phyloP scores from a whole-genome alignment of 108 stramenopile species.

The Hondaea fermentalgiana region DNA sequence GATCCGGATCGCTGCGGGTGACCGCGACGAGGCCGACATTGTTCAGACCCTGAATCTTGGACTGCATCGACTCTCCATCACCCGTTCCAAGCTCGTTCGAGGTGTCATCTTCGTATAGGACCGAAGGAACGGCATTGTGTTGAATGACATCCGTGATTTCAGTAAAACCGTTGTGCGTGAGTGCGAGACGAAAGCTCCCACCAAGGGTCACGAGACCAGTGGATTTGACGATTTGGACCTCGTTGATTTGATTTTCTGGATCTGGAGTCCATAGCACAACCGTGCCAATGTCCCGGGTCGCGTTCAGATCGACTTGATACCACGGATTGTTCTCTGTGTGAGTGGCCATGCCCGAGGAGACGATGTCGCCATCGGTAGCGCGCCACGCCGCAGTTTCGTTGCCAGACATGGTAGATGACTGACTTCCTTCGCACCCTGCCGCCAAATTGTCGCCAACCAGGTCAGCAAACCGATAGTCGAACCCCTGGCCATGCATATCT shows the following conservation, averaged over 20 bases:
- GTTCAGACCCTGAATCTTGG: neutral
- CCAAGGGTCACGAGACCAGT: neutral
- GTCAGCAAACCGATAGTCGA: neutral
- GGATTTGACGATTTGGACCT: neutral
- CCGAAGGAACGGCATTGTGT: neutral
- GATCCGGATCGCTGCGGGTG: neutral
- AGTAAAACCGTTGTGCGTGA: neutral
- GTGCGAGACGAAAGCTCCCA: neutral
- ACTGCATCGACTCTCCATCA: neutral
- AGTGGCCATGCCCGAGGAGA: neutral
- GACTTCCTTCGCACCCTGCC: neutral
- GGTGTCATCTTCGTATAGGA: neutral
- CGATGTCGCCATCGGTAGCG: slow-evolving; percentile 5
- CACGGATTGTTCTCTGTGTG: neutral
- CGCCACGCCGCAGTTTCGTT: slow-evolving; percentile 3
- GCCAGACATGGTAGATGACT: neutral
- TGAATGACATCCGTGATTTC: neutral
- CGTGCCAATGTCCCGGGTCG: neutral
- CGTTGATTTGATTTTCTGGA: slow-evolving; percentile 5
- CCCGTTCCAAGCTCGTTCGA: neutral
- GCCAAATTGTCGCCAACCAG: neutral
- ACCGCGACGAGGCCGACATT: slow-evolving; percentile 8
- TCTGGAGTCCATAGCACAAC: slow-evolving; percentile 1
- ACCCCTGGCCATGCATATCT: neutral
- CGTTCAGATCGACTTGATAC: neutral